Base-by-base conservation (phyloP, 768 basidiomycete genomes). In the Boletellus ananiceps region DNA sequence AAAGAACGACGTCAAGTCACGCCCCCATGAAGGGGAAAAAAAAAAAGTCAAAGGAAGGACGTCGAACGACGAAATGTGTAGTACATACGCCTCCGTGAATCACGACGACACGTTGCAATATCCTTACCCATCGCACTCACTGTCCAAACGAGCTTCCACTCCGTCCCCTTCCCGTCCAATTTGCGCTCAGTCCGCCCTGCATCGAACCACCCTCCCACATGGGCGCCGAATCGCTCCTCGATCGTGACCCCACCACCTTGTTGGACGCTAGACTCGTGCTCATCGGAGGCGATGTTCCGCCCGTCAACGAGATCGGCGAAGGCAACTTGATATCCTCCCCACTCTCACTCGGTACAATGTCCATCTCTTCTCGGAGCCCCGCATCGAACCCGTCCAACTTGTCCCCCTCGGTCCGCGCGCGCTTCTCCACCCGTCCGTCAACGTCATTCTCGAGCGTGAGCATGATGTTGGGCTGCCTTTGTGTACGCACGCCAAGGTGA, bases 401-500 rank as follows among this genome's bases (percentile, higher is more conserved):
- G 23, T 50, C 55, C 13, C 36, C 56, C 5, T 57, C 61, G 2
- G 60, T 56, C 5, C 58, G 51, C 16, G 59, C 61, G 9, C 64
- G 60, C 44, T 68, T 69, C 25, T 64, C 55, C 18, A 58, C 50
- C 33, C 56, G 51, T 16, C 59, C 49, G 5, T 61, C 39, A 31
- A 59, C 51, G 32, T 65, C 45, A 25, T 51, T 55, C 6, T 71
- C 58, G 40, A 58, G 40, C 18, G 68, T 61, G 19, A 70, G 61
- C 27, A 39, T 62, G 36, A 55, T 73, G 44, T 54, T 70, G n/a
- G 52, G 68, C 31, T 59, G 64, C 53, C 40, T 57, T 48, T 31
- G 57, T 18, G 39, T 25, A 13, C 54, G 56, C 49, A 66, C 64
- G 1, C 51, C 50, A n/a, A 56, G 52, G 31, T 51, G 69, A 57